These are phyloP conservation scores for Pseudocercospora cruenta DNA, from an alignment of 2,329 filamentous ascomycete species.

Conservation along the genomic window DNA sequence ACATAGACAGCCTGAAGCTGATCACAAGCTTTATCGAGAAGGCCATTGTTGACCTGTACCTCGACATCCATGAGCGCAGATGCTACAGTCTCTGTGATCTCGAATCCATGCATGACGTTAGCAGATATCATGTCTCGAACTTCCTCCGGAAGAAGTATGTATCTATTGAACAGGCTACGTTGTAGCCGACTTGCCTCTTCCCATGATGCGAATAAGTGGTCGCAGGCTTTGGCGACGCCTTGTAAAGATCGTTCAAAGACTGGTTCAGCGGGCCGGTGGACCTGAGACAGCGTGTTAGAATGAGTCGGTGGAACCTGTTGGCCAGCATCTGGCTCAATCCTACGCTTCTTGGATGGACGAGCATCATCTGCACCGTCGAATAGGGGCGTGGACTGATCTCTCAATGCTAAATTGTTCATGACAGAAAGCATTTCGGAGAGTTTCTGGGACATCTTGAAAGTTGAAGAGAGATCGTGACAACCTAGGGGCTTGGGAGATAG, in stretches of 20 bases:
- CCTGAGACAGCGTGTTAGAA: background rate
- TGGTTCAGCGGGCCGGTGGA: background rate
- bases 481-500: background rate
- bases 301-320: background rate
- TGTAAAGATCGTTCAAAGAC: background rate
- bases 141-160: background rate
- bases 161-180: conserved; percentile 3
- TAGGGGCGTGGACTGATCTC: background rate
- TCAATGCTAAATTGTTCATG: background rate
- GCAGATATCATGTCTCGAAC: conserved; percentile 7
- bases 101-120: conserved; percentile 6
- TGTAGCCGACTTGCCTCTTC: background rate
- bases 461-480: background rate
- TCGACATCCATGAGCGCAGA: conserved; percentile 1
- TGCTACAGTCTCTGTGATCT: background rate
- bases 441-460: background rate
- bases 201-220: background rate
- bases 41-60: background rate
- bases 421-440: background rate
- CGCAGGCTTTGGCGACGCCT: background rate
- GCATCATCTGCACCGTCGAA: background rate
- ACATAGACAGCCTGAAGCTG: background rate
- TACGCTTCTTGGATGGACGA: background rate
- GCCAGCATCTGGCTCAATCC: background rate
- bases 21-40: background rate